Percentiles rank a stretch among this genome's conserved stretches.
Conservation (phyloP, 108 stramenopile genomes). For the Cylindrotheca closterium region DNA sequence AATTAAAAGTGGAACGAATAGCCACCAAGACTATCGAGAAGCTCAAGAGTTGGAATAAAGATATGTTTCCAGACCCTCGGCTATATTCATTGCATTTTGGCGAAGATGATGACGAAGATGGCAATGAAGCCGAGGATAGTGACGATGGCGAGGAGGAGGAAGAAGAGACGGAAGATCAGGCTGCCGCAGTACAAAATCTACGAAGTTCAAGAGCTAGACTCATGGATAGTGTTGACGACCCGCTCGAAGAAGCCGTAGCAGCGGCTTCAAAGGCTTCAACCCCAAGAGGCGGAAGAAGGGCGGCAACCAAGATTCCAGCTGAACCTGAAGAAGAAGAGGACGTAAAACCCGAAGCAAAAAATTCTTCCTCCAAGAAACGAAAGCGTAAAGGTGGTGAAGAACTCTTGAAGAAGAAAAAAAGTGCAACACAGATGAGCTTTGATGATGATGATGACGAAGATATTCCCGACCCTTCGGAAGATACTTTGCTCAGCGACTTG, state of each 20-base stretch:
- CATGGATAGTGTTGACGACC: constrained; percentile 1
- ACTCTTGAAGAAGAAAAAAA: constrained; percentile 11
- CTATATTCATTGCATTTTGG: constrained; percentile 5
- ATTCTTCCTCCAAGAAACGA: background rate
- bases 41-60: background rate
- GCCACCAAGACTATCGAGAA: constrained; percentile 1
- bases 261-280: background rate
- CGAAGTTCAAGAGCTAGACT: constrained; percentile 15
- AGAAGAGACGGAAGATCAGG: background rate
- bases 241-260: background rate
- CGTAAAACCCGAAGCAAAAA: background rate
- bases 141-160: constrained; percentile 1
- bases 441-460: constrained; percentile 21
- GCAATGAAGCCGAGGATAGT: background rate
- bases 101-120: background rate
- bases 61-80: constrained; percentile 8
- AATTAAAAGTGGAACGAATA: constrained; percentile 1
- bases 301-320: background rate
- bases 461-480: constrained; percentile 11
- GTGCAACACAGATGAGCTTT: constrained; percentile 11
- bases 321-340: background rate
- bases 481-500: constrained; percentile 1
- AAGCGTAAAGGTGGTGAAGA: background rate
- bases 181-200: constrained; percentile 2
- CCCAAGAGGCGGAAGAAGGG: background rate